Conservation (phyloP, 352 stramenopile genomes). For the Globisporangium acanthophoron region DNA sequence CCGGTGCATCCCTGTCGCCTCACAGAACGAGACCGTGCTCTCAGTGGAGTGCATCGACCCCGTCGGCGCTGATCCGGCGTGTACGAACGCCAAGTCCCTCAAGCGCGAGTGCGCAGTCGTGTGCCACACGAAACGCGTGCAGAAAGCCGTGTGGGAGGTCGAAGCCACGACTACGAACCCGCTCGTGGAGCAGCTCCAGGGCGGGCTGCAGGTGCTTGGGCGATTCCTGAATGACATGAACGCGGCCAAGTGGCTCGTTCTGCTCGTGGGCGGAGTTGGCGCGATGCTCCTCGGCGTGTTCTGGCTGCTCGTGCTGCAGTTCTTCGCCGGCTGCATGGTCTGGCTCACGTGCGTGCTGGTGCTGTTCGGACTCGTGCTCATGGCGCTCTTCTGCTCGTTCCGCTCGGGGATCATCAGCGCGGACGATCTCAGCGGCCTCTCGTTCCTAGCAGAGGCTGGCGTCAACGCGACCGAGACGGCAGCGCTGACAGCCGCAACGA, state of each 20-base stretch:
- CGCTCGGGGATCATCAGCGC: constrained; percentile 52
- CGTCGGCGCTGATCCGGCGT: constrained; percentile 38
- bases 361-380: constrained; percentile 48
- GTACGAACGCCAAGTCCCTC: constrained; percentile 36
- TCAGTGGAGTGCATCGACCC: constrained; percentile 60
- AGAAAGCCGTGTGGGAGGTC: constrained; percentile 57
- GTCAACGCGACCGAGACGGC: constrained; percentile 10
- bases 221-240: constrained; percentile 77
- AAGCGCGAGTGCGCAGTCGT: constrained; percentile 28
- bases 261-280: constrained; percentile 46
- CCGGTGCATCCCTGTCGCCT: constrained; percentile 66
- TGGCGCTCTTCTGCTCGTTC: constrained; percentile 77
- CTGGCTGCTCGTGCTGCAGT: constrained; percentile 75
- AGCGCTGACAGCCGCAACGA: constrained; percentile 15
- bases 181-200: constrained; percentile 67
- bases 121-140: constrained; percentile 62
- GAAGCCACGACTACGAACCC: constrained; percentile 53
- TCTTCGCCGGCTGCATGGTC: constrained; percentile 71
- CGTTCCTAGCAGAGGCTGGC: constrained; percentile 36
- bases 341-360: constrained; percentile 73
- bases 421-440: constrained; percentile 25
- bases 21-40: constrained; percentile 55
- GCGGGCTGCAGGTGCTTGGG: constrained; percentile 44
- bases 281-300: constrained; percentile 51
- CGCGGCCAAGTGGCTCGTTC: constrained; percentile 45